Base-by-base conservation (phyloP, 306 rosid genomes). In the Benincasa hispida region DNA sequence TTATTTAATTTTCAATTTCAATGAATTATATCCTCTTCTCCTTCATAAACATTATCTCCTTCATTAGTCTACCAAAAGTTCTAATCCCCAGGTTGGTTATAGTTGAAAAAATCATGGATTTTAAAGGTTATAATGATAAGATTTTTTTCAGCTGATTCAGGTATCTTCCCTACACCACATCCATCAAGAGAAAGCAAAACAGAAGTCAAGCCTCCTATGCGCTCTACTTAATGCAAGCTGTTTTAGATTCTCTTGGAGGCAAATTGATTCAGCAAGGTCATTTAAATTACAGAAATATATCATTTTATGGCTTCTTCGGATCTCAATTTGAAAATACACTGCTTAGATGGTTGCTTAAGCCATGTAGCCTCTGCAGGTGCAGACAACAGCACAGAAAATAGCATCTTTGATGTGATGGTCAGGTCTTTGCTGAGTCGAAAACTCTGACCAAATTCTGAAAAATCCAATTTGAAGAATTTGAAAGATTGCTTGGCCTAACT, bases 21-120 rank as follows among this genome's bases (percentile, higher is more conserved):
- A 72, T 81, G 57, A 79, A 30, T 7, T 74, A 79, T 5, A 18
- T 51, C 58, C 53, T 85, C 83, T 84, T 86, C 91, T 0, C 76
- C 81, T 81, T 89, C 94, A 73, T 89, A 89, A 50, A 88, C 91
- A 76, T 91, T 92, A 39, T 86, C 92, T 59, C 85, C 92, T 82
- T 91, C 94, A 77, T 72, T 9, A 9, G 47, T 45, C 72, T 54
- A 54, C 59, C 14, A 54, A n/a, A 85, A 78, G 78, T 83, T 79
- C 72, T 7, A 92, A 83, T 35, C 70, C 2, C 79, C 78, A 83
- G 25, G 3, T 7, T 10, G 92, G 87, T 15, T 45, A 3, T 45
- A 45, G 51, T 10, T 11, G 32, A 41, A 41, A 41, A 41, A 41
- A 10, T 41, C 13, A 41, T 41, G 47, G 10, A 10, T 13, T 10